Evolutionary conservation across 352 stramenopile genomes (phyloP).

Genomic region (Phytophthora citrophthora): DNA sequence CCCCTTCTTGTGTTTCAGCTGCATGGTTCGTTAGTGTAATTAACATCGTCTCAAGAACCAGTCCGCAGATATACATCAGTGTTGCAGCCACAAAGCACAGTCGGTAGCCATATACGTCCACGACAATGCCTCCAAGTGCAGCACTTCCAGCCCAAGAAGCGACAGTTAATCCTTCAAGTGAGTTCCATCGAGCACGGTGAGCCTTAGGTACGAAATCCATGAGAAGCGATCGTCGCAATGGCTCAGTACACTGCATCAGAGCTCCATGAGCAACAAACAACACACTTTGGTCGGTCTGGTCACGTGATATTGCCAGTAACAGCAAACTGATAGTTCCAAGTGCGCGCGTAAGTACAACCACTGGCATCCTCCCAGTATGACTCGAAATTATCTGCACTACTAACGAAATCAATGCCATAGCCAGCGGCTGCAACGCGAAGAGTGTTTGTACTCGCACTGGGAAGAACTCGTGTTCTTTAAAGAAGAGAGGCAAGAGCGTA

Average conservation of each 20-base stretch:
- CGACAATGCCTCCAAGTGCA: slow-evolving; percentile 63
- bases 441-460: slow-evolving; percentile 63
- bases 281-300: slow-evolving; percentile 39
- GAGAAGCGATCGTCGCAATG: slow-evolving; percentile 67
- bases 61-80: slow-evolving; percentile 49
- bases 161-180: slow-evolving; percentile 66
- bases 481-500: slow-evolving; percentile 70
- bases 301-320: slow-evolving; percentile 48
- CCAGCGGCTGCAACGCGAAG: slow-evolving; percentile 60
- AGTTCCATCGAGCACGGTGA: slow-evolving; percentile 73
- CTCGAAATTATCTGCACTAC: slow-evolving; percentile 51
- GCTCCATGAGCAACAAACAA: slow-evolving; percentile 61
- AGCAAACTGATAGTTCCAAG: slow-evolving; percentile 51
- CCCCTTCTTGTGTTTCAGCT: slow-evolving; percentile 8
- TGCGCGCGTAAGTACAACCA: slow-evolving; percentile 54
- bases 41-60: slow-evolving; percentile 58
- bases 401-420: slow-evolving; percentile 49
- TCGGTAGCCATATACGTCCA: slow-evolving; percentile 69
- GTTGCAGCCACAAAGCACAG: slow-evolving; percentile 66
- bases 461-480: slow-evolving; percentile 57
- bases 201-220: slow-evolving; percentile 79
- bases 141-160: slow-evolving; percentile 72
- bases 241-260: slow-evolving; percentile 70
- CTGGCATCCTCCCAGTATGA: slow-evolving; percentile 51
- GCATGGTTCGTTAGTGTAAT: slow-evolving; percentile 63